Percentiles rank a stretch among this genome's conserved stretches.
phyloP scores from a whole-genome alignment of 2,329 filamentous ascomycete species.

The Pyricularia sp. region DNA sequence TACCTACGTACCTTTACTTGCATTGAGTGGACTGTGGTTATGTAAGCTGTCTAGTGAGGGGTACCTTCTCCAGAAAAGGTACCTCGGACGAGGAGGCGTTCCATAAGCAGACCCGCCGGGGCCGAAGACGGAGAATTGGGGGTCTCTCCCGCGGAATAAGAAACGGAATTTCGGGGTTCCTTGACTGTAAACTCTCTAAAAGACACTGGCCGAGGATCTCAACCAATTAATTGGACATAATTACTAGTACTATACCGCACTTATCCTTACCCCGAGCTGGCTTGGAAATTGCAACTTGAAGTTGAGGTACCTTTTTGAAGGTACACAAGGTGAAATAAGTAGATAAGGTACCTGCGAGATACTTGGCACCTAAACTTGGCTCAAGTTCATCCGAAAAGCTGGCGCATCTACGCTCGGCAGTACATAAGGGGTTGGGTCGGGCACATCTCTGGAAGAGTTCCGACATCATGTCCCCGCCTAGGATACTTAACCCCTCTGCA shows the following conservation, averaged over 20 bases:
- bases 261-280: background rate
- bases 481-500: slow-evolving; percentile 2
- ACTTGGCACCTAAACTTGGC: background rate
- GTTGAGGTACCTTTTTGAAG: background rate
- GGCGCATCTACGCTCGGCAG: slow-evolving; percentile 1
- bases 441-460: background rate
- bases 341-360: background rate
- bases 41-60: background rate
- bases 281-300: background rate
- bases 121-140: background rate
- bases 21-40: background rate
- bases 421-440: slow-evolving; percentile 4
- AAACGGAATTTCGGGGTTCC: background rate
- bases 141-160: background rate
- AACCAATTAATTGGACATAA: background rate
- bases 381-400: slow-evolving; percentile 3
- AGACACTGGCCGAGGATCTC: background rate
- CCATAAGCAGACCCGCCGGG: background rate
- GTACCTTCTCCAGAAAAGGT: background rate
- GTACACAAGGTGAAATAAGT: background rate
- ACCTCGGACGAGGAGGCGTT: background rate
- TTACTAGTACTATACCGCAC: background rate
- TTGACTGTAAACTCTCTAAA: background rate
- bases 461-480: slow-evolving; percentile 4
- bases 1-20: background rate